These are phyloP conservation scores for Conoideocrella luteorostrata DNA, from an alignment of 2,329 filamentous ascomycete genomes.

Conservation along the genomic window DNA sequence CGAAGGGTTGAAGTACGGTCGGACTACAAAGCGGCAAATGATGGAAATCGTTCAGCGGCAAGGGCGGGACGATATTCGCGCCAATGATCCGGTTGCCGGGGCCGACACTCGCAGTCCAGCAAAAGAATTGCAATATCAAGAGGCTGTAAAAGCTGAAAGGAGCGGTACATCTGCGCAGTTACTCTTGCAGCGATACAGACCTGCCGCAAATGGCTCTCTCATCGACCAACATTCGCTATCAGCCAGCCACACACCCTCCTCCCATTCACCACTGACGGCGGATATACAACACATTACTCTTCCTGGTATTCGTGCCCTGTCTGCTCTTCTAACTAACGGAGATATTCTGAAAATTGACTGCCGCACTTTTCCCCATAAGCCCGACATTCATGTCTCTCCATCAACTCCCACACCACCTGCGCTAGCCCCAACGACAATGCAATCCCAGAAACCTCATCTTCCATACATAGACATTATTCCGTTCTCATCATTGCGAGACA, in stretches of 20 bases:
- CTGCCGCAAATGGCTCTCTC: not conserved
- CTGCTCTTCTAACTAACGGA: not conserved
- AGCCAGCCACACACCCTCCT: not conserved
- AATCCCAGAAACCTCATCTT: slow-evolving; percentile 3
- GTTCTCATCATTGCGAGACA: not conserved
- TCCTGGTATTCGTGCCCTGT: not conserved
- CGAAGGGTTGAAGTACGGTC: not conserved
- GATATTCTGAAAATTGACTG: not conserved
- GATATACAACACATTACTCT: not conserved
- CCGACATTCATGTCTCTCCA: not conserved
- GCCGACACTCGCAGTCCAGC: not conserved
- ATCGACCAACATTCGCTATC: not conserved
- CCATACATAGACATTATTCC: slow-evolving; percentile 1
- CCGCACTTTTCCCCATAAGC: not conserved
- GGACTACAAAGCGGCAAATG: not conserved
- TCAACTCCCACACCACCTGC: not conserved
- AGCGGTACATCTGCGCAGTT: no score
- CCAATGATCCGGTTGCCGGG: not conserved
- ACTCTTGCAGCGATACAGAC: not conserved
- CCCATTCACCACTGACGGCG: not conserved
- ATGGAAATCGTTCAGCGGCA: not conserved
- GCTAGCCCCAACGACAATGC: not conserved
- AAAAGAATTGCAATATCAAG: not conserved
- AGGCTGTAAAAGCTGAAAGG: not conserved
- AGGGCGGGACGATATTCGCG: not conserved